Percentiles rank a stretch among this genome's conserved stretches.
Conservation (phyloP, 441 rosid species). For the Syzygium malaccense region DNA sequence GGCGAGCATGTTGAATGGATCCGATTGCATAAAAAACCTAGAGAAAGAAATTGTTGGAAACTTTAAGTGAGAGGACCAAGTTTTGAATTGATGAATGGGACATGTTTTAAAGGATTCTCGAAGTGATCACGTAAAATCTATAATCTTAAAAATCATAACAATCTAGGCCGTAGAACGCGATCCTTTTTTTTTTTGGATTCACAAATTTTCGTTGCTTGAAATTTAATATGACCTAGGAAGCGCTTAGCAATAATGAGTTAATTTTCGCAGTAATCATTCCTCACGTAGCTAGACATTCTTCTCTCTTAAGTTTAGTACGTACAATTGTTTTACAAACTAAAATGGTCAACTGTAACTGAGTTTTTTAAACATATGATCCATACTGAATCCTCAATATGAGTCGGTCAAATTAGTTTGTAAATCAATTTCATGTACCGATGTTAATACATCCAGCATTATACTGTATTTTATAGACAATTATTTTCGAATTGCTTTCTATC, state of each 20-base stretch:
- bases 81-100: not conserved
- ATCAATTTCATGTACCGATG: not conserved
- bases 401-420: not conserved
- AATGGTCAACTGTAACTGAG: rapidly evolving
- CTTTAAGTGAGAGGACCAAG: not conserved
- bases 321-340: not conserved
- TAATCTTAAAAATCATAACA: too few relatives aligned
- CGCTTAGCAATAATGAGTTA: rapidly evolving
- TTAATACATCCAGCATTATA: not conserved
- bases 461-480: not conserved
- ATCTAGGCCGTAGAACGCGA: rapidly evolving
- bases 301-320: not conserved
- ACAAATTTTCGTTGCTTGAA: not conserved
- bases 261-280: rapidly evolving
- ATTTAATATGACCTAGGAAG: not conserved
- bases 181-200: rapidly evolving
- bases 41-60: not conserved
- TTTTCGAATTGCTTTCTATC: too few relatives aligned
- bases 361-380: not conserved
- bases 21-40: not conserved
- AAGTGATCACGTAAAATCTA: too few relatives aligned
- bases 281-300: not conserved
- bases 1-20: not conserved
- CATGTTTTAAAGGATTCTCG: not conserved
- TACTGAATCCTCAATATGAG: not conserved